Conservation (phyloP, 2,329 filamentous ascomycete genomes). For the Rhinocladiella mackenziei region DNA sequence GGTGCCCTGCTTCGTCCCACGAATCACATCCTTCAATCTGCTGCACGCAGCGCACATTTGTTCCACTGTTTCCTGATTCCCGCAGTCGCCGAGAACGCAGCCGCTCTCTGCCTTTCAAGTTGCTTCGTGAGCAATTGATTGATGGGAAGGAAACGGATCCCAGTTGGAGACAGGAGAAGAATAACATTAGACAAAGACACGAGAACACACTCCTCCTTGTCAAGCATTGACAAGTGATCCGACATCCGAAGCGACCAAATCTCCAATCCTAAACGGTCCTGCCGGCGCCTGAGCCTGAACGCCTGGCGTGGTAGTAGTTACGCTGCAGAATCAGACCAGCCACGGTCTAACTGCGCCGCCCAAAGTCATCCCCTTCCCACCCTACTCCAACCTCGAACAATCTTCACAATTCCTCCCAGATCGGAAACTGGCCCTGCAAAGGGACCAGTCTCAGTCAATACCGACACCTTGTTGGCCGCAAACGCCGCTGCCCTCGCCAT, state of each 20-base stretch:
- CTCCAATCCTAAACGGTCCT: no score
- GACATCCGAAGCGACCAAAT: constrained; percentile 3
- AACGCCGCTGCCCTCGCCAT: constrained; percentile 34
- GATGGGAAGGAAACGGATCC: not conserved
- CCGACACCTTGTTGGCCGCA: constrained; percentile 23
- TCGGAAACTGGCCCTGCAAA: constrained; percentile 29
- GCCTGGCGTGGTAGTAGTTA: no score
- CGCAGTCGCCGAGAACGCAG: constrained; percentile 5
- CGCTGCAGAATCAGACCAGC: constrained; percentile 14
- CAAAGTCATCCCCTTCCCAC: constrained; percentile 18
- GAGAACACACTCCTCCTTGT: no score
- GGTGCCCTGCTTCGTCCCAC: constrained; percentile 15
- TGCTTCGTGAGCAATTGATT: not conserved
- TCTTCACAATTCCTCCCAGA: constrained; percentile 27
- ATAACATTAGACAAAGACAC: not conserved
- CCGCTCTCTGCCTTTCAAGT: not conserved
- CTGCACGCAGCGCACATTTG: constrained; percentile 18
- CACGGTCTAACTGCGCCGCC: constrained; percentile 16
- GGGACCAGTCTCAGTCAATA: constrained; percentile 27
- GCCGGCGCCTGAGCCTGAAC: no score
- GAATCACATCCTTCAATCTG: constrained; percentile 19
- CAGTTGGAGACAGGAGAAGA: not conserved
- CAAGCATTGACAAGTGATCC: constrained; percentile 1
- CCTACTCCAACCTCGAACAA: constrained; percentile 13
- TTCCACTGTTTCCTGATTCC: constrained; percentile 6